Evolutionary conservation across 2,329 filamentous ascomycete genomes (phyloP), one percentile per base, ranked within the genome.

Genomic region (Fusarium papillatum): DNA sequence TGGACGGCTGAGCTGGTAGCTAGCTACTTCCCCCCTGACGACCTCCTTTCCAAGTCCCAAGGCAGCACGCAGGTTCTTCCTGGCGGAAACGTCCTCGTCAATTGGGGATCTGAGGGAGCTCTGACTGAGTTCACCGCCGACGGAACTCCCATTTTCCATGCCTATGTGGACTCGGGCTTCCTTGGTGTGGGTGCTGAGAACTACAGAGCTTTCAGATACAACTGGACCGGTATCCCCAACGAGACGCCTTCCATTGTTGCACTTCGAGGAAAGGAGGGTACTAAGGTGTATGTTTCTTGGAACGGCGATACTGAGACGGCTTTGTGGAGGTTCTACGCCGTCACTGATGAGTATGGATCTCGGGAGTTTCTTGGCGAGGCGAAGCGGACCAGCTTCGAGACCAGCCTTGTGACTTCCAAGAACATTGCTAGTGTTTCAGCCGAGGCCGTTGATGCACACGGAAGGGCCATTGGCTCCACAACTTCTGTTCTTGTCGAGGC

Each of bases 81-180:
- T 0, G 87, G 87, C 64, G 88, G 88, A 39, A 88, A 90, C 69
- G 87, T 86, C 6, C 81, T 92, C 43, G 86, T 92, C 53, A 89
- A 89, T 74, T 93, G 90, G 90, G 90, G 91, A 7, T 86, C 85
- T 0, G 85, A 85, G 41, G 87, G 87, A 0, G 86, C 86, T 8
- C 72, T 89, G 50, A 89, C 87, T 3, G 87, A 88, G 77, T 86
- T 88, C 74, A 83, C 83, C 1, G 75, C 83, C 2, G 84, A 87
- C 16, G 90, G 89, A 17, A 82, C 83, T 7, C 79, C 87, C 7
- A 80, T 91, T n/a, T 90, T 90, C 83, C 88, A 91, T 67, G 84
- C 84, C 11, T 88, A 88, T 75, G 82, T 90, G 36, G 85, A 85
- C 66, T 82, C 81, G 4, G 78, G 79, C 57, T 81, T 80, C 74